Evolutionary conservation across 805 yeast species (phyloP), one percentile per base, ranked within the genome.

Genomic region (Grigorovia transvaalensis): DNA sequence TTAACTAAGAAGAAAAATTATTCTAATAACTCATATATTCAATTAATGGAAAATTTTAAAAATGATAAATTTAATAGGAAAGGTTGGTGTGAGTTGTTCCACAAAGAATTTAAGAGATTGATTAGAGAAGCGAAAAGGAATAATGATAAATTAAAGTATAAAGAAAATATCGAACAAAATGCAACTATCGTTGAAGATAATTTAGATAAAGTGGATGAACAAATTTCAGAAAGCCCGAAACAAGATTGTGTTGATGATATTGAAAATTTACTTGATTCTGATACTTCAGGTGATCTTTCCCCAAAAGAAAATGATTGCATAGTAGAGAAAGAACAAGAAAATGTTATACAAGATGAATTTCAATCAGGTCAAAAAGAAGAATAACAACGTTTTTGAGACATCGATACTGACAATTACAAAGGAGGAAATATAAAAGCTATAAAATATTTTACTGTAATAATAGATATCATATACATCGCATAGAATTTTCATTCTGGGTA

Each of bases 21-120:
- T 13, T 3, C 4, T 13, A 38, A 8, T 61, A 64, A 49, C n/a
- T 43, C 55, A 4, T 63, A 63, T 48, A 54, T 58, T 46, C 58
- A 56, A 40, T 50, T 58, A 45, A 47, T 63, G 43, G 33, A 53
- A 9, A 59, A 64, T 9, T 70, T 77, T 33, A 68, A 73, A 44
- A 79, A 70, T 49, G 79, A 77, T 56, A 71, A 69, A 54, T 79
- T 78, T 51, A 74, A 72, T 56, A 70, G 73, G 17, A 66, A 60
- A 44, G 67, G 68, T 20, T 79, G 82, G 82, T 63, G 67, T 44
- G 55, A 56, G 6, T 59, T 65, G 17, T 73, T 76, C 57, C 57
- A 60, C 8, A 64, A 65, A 40, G 78, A 76, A 47, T 79, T 74
- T 51, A 64, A 56, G 46, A 59, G 55, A 30, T 62, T 79, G 46